Base-by-base conservation (phyloP, 495 filamentous ascomycete genomes). In the Aspergillus kassunensis region DNA sequence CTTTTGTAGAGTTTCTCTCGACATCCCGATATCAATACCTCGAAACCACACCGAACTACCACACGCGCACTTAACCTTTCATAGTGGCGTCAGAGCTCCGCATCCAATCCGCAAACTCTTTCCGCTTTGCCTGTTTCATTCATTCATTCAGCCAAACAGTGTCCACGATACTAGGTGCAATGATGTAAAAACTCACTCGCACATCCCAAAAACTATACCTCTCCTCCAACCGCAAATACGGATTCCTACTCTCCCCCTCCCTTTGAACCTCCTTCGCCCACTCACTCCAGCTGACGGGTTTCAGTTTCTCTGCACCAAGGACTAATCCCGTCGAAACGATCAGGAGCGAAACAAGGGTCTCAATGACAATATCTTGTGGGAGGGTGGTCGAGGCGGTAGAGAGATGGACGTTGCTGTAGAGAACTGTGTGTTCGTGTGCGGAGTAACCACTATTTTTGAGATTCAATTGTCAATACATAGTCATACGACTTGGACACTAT, bases 391-490 rank as follows among this genome's bases (percentile, higher is more conserved):
- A 76, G 44, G 78, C 66, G 45, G 74, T 54, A 27, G 79, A 71
- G 36, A 79, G 65, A 45, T 78, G 70, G 47, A 68, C 68, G 57
- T 76, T 79, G 39, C 83, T 80, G 60, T 80, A 80, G 44, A 91
- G 78, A 12, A 83, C 75, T 34, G 87, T 84, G 66, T 91, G 86
- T 69, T 95, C 89, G 57, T 91, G 85, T 34, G 89, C 88, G 45
- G 89, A 95, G 69, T 91, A 95, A 65, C 86, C 89, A 43, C 89
- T 92, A 53, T 23, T n/a, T n/a, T n/a, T n/a, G n/a, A n/a, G n/a
- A n/a, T n/a, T n/a, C n/a, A n/a, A n/a, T n/a, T n/a, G n/a, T n/a
- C n/a, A n/a, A n/a, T n/a, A n/a, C n/a, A n/a, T n/a, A n/a, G n/a
- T n/a, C n/a, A n/a, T n/a, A n/a, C n/a, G n/a, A n/a, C n/a, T n/a